Base-by-base conservation (phyloP, 2,329 filamentous ascomycete species). In the Knufia petricola region DNA sequence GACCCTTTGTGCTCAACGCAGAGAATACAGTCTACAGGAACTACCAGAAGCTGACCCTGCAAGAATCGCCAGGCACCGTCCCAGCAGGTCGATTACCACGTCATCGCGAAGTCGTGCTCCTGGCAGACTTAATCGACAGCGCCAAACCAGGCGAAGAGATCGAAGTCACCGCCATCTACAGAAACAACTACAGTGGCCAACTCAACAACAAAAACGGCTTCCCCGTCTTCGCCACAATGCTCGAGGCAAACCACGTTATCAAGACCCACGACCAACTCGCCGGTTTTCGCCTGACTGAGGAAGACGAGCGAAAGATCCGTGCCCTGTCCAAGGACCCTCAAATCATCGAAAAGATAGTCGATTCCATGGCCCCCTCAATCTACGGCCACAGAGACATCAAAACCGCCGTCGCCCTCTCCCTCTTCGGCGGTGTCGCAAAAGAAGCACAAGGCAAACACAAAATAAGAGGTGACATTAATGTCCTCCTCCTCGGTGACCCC, bases 151-250 rank as follows among this genome's bases (percentile, higher is more conserved):
- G 92, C 49, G 92, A 98, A 67, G 94, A 98, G 64, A 89, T 98
- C 49, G 92, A 98, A 63, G 82, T 98, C 8, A 96, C 89, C 6
- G 92, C 92, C 55, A 86, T 95, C 58, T 98, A 98, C 70, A 84
- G 88, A 59, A 98, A 98, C 73, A 96, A 94, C 70, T 98, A 95
- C 62, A 90, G 96, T 64, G 89, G 92, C 2, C 87, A 94, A 59
- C 77, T 98, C 48, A 98, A 98, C 71, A 96, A 95, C 71, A 90
- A 92, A 62, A 98, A 96, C 63, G 92, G 92, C 3, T 96, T 98
- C 69, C 92, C 92, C 0, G 92, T 98, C 30, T 98, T 98, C 66
- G 90, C 92, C 3, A 98, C 92, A 0, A 92, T 98, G 51, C 77
- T 98, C 3, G 92, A 98, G 67, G 94, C 94, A 21, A 98, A 98